Conservation (phyloP, 2,329 filamentous ascomycete genomes). For the Phoma herbarum region DNA sequence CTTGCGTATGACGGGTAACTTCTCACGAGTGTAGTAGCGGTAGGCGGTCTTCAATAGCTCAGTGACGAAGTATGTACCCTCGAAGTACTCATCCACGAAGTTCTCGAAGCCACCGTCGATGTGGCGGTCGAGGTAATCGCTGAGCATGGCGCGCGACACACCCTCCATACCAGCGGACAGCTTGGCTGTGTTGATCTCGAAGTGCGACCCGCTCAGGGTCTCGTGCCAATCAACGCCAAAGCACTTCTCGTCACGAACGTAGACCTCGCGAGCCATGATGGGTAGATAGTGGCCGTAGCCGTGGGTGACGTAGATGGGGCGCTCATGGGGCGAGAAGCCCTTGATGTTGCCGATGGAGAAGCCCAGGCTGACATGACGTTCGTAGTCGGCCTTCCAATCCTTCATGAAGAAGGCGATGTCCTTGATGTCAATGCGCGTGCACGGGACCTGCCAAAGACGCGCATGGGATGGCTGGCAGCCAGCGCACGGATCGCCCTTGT, state of each 20-base stretch:
- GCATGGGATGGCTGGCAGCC: constrained; percentile 96
- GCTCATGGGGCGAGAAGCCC: constrained; percentile 72
- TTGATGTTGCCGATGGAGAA: constrained; percentile 97
- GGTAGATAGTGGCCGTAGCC: constrained; percentile 94
- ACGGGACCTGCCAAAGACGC: constrained; percentile 95
- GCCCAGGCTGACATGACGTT: constrained; percentile 84
- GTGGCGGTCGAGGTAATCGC: constrained; percentile 94
- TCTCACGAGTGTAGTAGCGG: constrained; percentile 89
- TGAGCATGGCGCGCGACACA: constrained; percentile 79
- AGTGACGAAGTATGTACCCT: constrained; percentile 92
- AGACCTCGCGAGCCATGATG: constrained; percentile 93
- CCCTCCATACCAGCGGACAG: constrained; percentile 90
- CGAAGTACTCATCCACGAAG: constrained; percentile 95
- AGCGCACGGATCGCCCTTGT: constrained; percentile 95
- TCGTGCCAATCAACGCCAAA: constrained; percentile 96
- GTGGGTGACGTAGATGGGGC: constrained; percentile 90
- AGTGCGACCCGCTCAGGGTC: constrained; percentile 77
- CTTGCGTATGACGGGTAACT: constrained; percentile 90
- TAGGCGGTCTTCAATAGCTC: constrained; percentile 97
- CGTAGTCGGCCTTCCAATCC: constrained; percentile 97
- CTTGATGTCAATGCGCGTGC: constrained; percentile 98
- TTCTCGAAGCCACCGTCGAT: constrained; percentile 91
- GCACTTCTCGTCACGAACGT: constrained; percentile 88
- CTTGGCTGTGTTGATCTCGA: constrained; percentile 86
- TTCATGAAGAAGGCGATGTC: constrained; percentile 99